phyloP scores from a whole-genome alignment of 768 basidiomycete genomes.

The Guyanaporus albipodus region DNA sequence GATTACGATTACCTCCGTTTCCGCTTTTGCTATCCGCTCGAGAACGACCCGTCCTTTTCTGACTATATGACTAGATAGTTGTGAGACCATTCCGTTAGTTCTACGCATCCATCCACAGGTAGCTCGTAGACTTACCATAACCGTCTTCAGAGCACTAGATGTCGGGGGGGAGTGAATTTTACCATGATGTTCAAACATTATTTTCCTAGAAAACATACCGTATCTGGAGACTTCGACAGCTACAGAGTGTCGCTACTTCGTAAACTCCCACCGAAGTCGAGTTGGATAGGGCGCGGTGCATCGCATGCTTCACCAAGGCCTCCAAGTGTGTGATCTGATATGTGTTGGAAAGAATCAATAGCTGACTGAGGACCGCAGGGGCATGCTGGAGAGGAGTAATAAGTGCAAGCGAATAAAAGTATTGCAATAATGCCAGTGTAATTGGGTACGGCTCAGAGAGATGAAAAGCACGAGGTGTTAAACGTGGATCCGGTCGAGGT shows the following conservation, averaged over 20 bases:
- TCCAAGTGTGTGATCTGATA: slow-evolving; percentile 78
- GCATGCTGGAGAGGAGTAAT: slow-evolving; percentile 90
- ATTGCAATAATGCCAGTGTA: slow-evolving; percentile 85
- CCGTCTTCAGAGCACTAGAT: slow-evolving; percentile 69
- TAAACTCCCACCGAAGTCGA: slow-evolving; percentile 88
- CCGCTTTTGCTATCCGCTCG: slow-evolving; percentile 48
- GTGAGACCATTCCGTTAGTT: slow-evolving; percentile 14
- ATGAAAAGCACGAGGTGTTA: slow-evolving; percentile 73
- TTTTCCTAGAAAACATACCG: slow-evolving; percentile 48
- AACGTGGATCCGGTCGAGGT: slow-evolving; percentile 66
- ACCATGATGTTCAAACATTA: slow-evolving; percentile 11
- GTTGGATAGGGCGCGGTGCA: slow-evolving; percentile 85
- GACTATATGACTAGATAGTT: slow-evolving; percentile 63
- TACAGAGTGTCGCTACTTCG: slow-evolving; percentile 91
- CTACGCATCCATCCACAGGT: background rate
- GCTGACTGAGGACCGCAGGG: slow-evolving; percentile 82
- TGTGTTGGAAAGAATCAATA: slow-evolving; percentile 78
- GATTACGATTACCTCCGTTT: slow-evolving; percentile 35
- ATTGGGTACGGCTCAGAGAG: slow-evolving; percentile 90
- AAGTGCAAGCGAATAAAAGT: slow-evolving; percentile 85
- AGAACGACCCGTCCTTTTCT: slow-evolving; percentile 58
- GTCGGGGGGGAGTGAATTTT: slow-evolving; percentile 8
- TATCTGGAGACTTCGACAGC: slow-evolving; percentile 85
- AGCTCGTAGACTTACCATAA: slow-evolving; percentile 55
- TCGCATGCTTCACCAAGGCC: slow-evolving; percentile 83